These are phyloP conservation scores for Leccinum olivaceopallidum DNA, from an alignment of 768 basidiomycete species.

Conservation along the genomic window DNA sequence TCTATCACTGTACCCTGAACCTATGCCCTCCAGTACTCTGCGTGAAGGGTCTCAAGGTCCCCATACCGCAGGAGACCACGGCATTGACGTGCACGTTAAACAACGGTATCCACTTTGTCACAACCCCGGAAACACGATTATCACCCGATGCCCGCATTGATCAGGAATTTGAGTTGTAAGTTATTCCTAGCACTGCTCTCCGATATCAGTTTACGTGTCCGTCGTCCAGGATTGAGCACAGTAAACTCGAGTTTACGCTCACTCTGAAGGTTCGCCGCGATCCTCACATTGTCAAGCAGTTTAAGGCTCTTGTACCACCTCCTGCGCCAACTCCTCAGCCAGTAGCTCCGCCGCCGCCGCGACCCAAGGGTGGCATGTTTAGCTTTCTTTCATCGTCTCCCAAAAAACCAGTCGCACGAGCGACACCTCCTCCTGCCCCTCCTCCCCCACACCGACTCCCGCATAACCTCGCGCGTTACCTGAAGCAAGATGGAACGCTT, in stretches of 20 bases:
- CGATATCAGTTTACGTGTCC: not conserved
- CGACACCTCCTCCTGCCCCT: conserved; percentile 36
- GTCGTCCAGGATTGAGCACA: conserved; percentile 75
- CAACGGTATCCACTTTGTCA: conserved; percentile 96
- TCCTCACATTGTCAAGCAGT: conserved; percentile 79
- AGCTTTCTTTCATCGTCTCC: conserved; percentile 74
- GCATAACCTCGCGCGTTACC: conserved; percentile 79
- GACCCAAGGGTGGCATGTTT: conserved; percentile 64
- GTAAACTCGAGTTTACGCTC: conserved; percentile 93
- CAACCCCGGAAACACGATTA: conserved; percentile 77
- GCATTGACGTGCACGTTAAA: conserved; percentile 85
- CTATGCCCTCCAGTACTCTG: conserved; percentile 58
- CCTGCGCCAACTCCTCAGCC: conserved; percentile 44
- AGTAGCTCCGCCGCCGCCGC: conserved; percentile 42
- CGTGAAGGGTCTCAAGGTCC: conserved; percentile 71
- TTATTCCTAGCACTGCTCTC: conserved; percentile 8
- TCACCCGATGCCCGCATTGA: conserved; percentile 63
- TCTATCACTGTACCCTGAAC: not conserved
- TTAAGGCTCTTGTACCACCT: conserved; percentile 60
- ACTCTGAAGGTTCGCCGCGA: conserved; percentile 86
- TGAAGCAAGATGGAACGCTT: conserved; percentile 84
- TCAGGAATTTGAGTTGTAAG: conserved; percentile 91
- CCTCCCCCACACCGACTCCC: conserved; percentile 46
- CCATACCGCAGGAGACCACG: conserved; percentile 76
- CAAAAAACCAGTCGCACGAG: conserved; percentile 62